A percentile compares a stretch with the other conserved stretches of the same genome.
Evolutionary conservation across 192 early-diverging fungal species (phyloP).

Genomic region (Podochytrium sp.): DNA sequence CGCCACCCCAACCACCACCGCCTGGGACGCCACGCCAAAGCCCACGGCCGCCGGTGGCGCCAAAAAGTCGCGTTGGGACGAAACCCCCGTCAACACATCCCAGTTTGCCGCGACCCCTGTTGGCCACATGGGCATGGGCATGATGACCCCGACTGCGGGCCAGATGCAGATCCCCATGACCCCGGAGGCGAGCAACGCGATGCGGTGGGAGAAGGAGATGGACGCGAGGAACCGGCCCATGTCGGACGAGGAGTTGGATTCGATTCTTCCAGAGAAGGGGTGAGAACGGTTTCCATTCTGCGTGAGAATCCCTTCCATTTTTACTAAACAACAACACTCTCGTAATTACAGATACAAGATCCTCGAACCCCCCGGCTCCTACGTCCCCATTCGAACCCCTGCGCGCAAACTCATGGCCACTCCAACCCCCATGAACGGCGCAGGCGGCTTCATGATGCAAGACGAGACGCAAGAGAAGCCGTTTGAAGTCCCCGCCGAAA

Average conservation of each 20-base stretch:
- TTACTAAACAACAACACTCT: too few relatives aligned
- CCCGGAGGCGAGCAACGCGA: constrained; percentile 74
- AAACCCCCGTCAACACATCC: constrained; percentile 76
- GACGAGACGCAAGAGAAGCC: constrained; percentile 60
- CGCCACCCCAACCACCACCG: constrained; percentile 31
- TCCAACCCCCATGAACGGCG: constrained; percentile 82
- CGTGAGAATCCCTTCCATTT: too few relatives aligned
- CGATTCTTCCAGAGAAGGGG: constrained; percentile 87
- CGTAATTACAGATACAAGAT: constrained; percentile 70
- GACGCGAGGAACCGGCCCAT: constrained; percentile 86
- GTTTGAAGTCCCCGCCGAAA: constrained; percentile 79
- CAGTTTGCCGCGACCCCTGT: constrained; percentile 80
- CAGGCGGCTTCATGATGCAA: constrained; percentile 83
- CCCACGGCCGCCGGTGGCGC: constrained; percentile 59
- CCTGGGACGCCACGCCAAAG: constrained; percentile 82
- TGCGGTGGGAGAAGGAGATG: constrained; percentile 79
- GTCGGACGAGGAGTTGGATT: constrained; percentile 94
- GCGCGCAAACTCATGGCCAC: constrained; percentile 94
- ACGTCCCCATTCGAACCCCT: constrained; percentile 94
- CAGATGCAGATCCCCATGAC: constrained; percentile 75
- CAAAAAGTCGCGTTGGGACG: constrained; percentile 94
- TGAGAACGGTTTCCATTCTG: neutral
- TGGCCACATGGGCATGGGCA: constrained; percentile 62
- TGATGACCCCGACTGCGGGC: constrained; percentile 78
- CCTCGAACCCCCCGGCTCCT: constrained; percentile 84